A percentile compares a stretch with the other conserved stretches of the same genome.
Evolutionary conservation across 2,329 filamentous ascomycete species (phyloP).

Genomic region (Metarhizium robertsii): DNA sequence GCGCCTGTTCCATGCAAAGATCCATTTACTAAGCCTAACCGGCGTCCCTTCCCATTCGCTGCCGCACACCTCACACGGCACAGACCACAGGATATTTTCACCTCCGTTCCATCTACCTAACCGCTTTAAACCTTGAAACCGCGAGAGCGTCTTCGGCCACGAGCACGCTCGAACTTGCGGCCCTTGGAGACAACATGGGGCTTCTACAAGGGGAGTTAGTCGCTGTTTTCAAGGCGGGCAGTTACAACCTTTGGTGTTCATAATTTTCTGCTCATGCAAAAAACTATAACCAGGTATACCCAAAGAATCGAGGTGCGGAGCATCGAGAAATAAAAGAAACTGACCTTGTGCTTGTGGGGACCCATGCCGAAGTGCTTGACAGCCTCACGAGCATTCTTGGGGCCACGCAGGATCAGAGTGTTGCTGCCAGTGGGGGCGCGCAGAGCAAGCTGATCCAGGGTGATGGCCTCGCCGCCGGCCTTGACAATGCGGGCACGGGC

Average conservation of each 20-base stretch:
- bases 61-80: constrained; percentile 1
- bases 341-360: constrained; percentile 93
- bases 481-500: constrained; percentile 88
- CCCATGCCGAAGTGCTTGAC: constrained; percentile 99
- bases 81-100: constrained; percentile 2
- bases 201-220: constrained; percentile 51
- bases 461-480: constrained; percentile 90
- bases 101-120: constrained; percentile 11
- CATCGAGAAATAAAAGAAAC: constrained; percentile 15
- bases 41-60: constrained; percentile 17
- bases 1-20: constrained; percentile 35
- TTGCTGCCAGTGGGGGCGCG: constrained; percentile 92
- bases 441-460: constrained; percentile 93
- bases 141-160: constrained; percentile 95
- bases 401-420: constrained; percentile 92
- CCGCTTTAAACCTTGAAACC: constrained; percentile 98
- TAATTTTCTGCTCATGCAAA: too few species aligned
- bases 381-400: constrained; percentile 96
- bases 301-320: neutral
- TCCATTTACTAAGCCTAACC: constrained; percentile 21
- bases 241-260: neutral
- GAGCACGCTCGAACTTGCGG: constrained; percentile 97
- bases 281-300: too few species aligned
- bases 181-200: constrained; percentile 97
- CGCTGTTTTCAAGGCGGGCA: neutral